Evolutionary conservation across 169 alveolate species (phyloP).

Genomic region (Cryptosporidium muris): DNA sequence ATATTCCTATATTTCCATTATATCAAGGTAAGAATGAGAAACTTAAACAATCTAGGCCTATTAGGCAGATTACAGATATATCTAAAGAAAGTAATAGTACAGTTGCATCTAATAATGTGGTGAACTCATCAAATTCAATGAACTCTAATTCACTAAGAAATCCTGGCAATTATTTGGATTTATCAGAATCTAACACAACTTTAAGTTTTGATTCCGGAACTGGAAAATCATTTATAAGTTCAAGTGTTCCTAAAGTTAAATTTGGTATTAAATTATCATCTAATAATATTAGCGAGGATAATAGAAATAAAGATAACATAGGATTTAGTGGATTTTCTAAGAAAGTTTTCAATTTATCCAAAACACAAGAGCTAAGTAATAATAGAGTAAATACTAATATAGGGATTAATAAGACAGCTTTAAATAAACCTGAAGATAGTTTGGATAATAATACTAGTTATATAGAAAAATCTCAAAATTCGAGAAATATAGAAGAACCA

Average conservation of each 20-base stretch:
- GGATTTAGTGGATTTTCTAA: too few relatives aligned
- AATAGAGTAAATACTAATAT: too few relatives aligned
- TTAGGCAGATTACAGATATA: background rate
- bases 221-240: too few relatives aligned
- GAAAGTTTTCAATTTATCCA: too few relatives aligned
- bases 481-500: conserved; percentile 23
- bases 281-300: too few relatives aligned
- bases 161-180: background rate
- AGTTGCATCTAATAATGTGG: background rate
- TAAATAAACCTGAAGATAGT: too few relatives aligned
- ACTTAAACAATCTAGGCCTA: background rate
- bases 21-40: conserved; percentile 49
- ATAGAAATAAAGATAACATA: too few relatives aligned
- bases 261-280: conserved; percentile 17
- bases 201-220: too few relatives aligned
- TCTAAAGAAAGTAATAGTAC: background rate
- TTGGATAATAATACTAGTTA: too few relatives aligned
- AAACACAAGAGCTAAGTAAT: too few relatives aligned
- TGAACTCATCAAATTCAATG: background rate
- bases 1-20: conserved; percentile 51
- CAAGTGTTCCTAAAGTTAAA: background rate
- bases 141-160: background rate
- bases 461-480: background rate
- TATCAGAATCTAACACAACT: too few relatives aligned
- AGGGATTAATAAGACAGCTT: too few relatives aligned